phyloP scores from a whole-genome alignment of 2,329 filamentous ascomycete species.

The Leptosphaerulina australis region DNA sequence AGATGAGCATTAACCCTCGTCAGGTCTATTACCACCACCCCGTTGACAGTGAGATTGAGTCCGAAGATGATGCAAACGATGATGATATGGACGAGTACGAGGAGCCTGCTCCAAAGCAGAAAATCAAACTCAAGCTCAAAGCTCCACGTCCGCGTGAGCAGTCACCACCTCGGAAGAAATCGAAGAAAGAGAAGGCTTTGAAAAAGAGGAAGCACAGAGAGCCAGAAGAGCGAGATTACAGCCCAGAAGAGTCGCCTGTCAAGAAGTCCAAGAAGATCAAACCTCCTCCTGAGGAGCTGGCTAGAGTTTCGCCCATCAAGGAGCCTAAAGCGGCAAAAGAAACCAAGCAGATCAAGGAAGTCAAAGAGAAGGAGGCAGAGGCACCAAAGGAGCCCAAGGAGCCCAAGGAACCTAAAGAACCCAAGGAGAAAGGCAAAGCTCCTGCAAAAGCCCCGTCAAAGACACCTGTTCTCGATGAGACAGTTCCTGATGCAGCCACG shows the following conservation, averaged over 20 bases:
- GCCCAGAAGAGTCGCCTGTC: conserved; percentile 35
- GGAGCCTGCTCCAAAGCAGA: conserved; percentile 44
- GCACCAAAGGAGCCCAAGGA: conserved; percentile 20
- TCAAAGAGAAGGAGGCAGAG: conserved; percentile 23
- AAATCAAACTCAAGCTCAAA: conserved; percentile 42
- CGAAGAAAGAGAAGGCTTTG: conserved; percentile 31
- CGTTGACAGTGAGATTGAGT: conserved; percentile 33
- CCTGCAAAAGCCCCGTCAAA: conserved; percentile 31
- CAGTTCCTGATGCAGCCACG: conserved; percentile 31
- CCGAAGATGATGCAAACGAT: conserved; percentile 36
- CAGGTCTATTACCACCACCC: conserved; percentile 42
- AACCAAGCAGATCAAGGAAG: conserved; percentile 18
- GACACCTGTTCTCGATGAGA: conserved; percentile 36
- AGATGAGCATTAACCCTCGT: conserved; percentile 42
- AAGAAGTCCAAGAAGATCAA: conserved; percentile 43
- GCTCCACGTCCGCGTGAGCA: conserved; percentile 15
- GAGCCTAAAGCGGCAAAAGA: conserved; percentile 20
- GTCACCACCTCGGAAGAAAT: conserved; percentile 24
- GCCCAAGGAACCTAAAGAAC: conserved; percentile 26
- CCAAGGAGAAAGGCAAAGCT: conserved; percentile 34
- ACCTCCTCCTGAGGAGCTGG: conserved; percentile 16
- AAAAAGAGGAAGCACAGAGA: conserved; percentile 38
- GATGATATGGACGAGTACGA: conserved; percentile 49
- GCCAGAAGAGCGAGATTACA: conserved; percentile 33
- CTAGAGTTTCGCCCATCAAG: conserved; percentile 18